phyloP scores from a whole-genome alignment of 208 protist species.

The Trypanosoma rangeli region DNA sequence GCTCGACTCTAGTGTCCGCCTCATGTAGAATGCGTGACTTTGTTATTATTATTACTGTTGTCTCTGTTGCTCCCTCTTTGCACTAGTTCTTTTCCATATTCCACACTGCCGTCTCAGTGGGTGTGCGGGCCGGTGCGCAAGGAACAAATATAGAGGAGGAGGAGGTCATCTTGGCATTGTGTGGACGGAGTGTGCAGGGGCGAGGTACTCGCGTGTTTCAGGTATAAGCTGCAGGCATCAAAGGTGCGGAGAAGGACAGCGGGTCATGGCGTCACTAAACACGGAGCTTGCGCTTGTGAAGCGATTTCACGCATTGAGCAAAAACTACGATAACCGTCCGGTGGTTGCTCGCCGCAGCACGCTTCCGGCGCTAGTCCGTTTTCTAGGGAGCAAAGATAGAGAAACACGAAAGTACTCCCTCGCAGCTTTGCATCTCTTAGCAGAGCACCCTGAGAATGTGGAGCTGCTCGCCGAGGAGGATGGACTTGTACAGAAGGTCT shows the following conservation, averaged over 20 bases:
- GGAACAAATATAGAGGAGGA: slow-evolving; percentile 2
- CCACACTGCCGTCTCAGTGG: not conserved
- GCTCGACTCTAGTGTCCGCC: too few species aligned
- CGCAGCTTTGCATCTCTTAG: slow-evolving; percentile 70
- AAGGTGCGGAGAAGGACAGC: not conserved
- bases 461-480: slow-evolving; percentile 58
- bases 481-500: slow-evolving; percentile 52
- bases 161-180: not conserved
- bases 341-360: slow-evolving; percentile 83
- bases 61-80: not conserved
- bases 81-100: not conserved
- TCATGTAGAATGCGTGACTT: not conserved
- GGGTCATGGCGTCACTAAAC: slow-evolving; percentile 55
- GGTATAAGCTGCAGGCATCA: not conserved
- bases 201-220: not conserved
- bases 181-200: too few species aligned
- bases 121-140: not conserved
- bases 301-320: slow-evolving; percentile 68
- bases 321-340: slow-evolving; percentile 78
- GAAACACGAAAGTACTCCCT: slow-evolving; percentile 73
- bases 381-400: slow-evolving; percentile 76
- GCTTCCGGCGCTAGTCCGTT: slow-evolving; percentile 75
- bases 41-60: not conserved
- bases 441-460: slow-evolving; percentile 86
- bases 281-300: slow-evolving; percentile 79